A percentile compares a stretch with the other conserved stretches of the same genome.
Evolutionary conservation across 257 asterid species (phyloP).

Genomic region (Solanum habrochaites): DNA sequence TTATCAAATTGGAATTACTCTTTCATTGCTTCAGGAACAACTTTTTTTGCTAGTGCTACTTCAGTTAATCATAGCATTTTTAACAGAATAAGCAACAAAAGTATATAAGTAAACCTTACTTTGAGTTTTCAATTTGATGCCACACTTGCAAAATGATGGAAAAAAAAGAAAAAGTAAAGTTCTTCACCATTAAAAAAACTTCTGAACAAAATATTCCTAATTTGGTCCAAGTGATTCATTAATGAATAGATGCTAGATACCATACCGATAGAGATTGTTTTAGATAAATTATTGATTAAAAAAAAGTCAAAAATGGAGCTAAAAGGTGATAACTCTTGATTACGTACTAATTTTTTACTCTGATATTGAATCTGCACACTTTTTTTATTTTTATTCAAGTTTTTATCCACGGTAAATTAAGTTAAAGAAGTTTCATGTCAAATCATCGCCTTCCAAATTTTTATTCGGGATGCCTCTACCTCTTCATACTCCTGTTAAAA

Average conservation of each 20-base stretch:
- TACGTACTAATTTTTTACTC: not conserved
- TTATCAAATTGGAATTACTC: not conserved
- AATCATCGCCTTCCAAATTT: not conserved
- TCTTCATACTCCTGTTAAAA: not conserved
- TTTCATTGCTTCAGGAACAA: not conserved
- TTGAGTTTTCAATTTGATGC: not conserved
- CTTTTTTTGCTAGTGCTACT: not conserved
- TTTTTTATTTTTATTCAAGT: not conserved
- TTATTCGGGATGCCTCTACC: not conserved
- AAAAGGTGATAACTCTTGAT: not conserved
- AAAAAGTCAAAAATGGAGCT: too few relatives aligned
- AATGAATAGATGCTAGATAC: not conserved
- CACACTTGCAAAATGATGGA: not conserved
- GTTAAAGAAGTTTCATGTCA: not conserved
- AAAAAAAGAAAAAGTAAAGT: not conserved
- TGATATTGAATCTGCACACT: not conserved
- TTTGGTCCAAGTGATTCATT: not conserved
- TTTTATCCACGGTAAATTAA: not conserved
- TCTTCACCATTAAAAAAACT: not conserved
- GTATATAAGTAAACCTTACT: not conserved
- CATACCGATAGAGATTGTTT: not conserved
- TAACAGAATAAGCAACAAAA: not conserved
- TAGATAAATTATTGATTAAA: too few relatives aligned
- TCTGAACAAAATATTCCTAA: not conserved
- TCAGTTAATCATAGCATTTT: not conserved